These are phyloP conservation scores for Orbilia brochopaga DNA, from an alignment of 2,329 filamentous ascomycete genomes.

Conservation along the genomic window DNA sequence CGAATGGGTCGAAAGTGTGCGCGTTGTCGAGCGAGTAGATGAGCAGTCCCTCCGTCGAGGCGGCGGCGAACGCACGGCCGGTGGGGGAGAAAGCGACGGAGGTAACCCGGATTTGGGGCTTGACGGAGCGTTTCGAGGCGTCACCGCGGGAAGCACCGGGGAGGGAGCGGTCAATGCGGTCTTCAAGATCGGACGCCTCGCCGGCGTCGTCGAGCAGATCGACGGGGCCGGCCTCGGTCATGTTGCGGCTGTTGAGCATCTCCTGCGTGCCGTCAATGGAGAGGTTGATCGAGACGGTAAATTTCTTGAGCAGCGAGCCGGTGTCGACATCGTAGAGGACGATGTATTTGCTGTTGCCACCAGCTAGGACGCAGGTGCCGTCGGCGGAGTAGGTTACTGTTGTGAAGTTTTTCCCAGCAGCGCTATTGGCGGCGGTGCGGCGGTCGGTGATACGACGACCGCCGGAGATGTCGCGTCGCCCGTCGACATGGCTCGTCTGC, in stretches of 20 bases:
- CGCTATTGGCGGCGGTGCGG: constrained; percentile 85
- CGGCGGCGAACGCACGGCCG: constrained; percentile 88
- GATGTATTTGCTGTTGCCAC: constrained; percentile 97
- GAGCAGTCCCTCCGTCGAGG: constrained; percentile 89
- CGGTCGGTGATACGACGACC: constrained; percentile 87
- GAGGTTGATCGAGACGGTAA: constrained; percentile 93
- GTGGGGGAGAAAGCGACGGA: constrained; percentile 87
- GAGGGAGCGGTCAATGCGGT: constrained; percentile 76
- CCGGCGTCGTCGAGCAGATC: constrained; percentile 86
- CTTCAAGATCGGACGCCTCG: constrained; percentile 86
- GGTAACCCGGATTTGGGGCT: constrained; percentile 82
- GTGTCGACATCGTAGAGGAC: constrained; percentile 95
- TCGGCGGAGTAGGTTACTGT: constrained; percentile 90
- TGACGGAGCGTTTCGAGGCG: constrained; percentile 75
- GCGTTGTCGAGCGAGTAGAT: constrained; percentile 88
- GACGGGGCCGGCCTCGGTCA: constrained; percentile 86
- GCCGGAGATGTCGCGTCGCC: constrained; percentile 87
- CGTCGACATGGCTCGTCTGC: constrained; percentile 85
- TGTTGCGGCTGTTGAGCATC: constrained; percentile 87
- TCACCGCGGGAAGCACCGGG: constrained; percentile 89
- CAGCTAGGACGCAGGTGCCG: constrained; percentile 85
- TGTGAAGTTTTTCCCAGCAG: constrained; percentile 87
- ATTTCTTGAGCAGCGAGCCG: constrained; percentile 90
- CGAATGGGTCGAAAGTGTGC: constrained; percentile 91
- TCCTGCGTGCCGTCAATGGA: constrained; percentile 95